These are phyloP conservation scores for Vanrija humicola DNA, from an alignment of 1,284 basidiomycete genomes.

Conservation along the genomic window DNA sequence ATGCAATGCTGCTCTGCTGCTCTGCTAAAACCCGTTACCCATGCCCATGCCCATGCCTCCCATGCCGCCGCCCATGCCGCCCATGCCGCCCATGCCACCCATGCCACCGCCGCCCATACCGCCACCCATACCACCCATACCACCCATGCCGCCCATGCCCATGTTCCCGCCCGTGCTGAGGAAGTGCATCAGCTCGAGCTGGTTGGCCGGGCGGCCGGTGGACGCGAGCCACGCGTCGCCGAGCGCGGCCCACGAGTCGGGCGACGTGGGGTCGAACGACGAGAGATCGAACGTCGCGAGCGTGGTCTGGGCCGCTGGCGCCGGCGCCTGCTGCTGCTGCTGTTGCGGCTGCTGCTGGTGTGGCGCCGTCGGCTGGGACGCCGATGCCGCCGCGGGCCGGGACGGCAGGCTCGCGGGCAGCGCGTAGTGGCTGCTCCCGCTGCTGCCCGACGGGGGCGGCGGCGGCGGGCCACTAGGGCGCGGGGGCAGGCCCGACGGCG, in stretches of 20 bases:
- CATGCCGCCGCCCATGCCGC: neutral
- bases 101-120: neutral
- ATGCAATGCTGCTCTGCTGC: neutral
- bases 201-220: slow-evolving; percentile 35
- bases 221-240: slow-evolving; percentile 34
- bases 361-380: neutral
- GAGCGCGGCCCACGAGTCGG: slow-evolving; percentile 31
- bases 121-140: neutral
- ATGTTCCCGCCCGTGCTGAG: slow-evolving; percentile 19
- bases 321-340: neutral
- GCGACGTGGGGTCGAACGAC: slow-evolving; percentile 33
- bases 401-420: neutral
- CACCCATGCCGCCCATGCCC: slow-evolving; percentile 12
- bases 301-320: neutral
- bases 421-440: neutral
- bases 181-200: slow-evolving; percentile 42
- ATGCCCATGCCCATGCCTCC: neutral
- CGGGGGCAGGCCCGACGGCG: slow-evolving; percentile 5
- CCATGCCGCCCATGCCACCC: neutral
- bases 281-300: slow-evolving; percentile 32
- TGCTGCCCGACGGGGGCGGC: neutral
- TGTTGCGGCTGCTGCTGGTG: neutral
- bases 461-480: slow-evolving; percentile 13
- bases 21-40: neutral
- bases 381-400: slow-evolving; percentile 1